Base-by-base conservation (phyloP, 192 early-diverging fungal species). In the Backusella tuberculispora region DNA sequence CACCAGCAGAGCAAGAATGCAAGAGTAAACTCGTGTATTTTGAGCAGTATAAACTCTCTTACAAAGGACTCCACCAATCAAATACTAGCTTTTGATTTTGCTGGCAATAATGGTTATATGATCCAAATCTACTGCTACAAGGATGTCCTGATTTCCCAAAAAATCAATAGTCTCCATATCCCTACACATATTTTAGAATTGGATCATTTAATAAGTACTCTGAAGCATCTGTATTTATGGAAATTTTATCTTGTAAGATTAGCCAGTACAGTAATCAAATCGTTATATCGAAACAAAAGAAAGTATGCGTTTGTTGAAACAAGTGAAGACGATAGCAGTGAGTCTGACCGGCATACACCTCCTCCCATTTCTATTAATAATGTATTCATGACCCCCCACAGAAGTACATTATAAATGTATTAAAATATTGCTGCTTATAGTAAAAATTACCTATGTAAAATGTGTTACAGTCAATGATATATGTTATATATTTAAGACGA, bases 1-100 rank as follows among this genome's bases (percentile, higher is more conserved):
- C 53, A 60, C 53, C 24, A 60, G 29, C 48, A 50, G 19, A 50
- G 48, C 48, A 50, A 50, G 19, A 50, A 50, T 50, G 48, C 48
- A 5, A 50, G 48, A 50, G 19, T 50, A 50, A 50, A 50, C 15
- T 50, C 48, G 15, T 50, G 48, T 13, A 50, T 50, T 19, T 50
- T 50, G 19, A 50, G 48, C 15, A 50, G 48, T 17, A 50, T 50
- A 13, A 50, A 50, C 48, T 15, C 48, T 19, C 15, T n/a, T 10
- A 50, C 48, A 5, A 50, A 19, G 48, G 15, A 50, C 48, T 5
- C 5, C 19, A 50, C 5, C 48, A 50, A 50, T n/a, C 15, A 50
- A 50, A 17, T 50, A 50, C 19, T 50, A 50, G 14, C 48, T 17
- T 50, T 50, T 50, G 48, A 50, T 19, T 50, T 50, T 50, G 15